A percentile compares a stretch with the other conserved stretches of the same genome.
These are phyloP conservation scores for Colletotrichum sp. DNA, from an alignment of 2,329 filamentous ascomycete genomes.

Conservation along the genomic window DNA sequence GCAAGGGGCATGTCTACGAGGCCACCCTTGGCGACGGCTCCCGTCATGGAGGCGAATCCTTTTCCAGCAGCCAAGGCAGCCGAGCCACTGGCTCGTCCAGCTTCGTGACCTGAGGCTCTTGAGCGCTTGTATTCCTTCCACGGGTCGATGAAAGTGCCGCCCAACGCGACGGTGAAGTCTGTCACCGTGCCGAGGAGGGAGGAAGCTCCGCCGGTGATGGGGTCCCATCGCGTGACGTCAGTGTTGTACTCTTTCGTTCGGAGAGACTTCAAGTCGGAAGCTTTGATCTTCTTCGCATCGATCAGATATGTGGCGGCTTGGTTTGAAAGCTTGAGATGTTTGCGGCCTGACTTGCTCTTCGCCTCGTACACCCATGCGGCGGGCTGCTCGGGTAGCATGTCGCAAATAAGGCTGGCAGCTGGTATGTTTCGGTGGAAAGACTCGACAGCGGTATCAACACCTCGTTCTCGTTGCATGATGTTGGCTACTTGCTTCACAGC, in stretches of 20 bases:
- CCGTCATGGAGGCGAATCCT: slow-evolving; percentile 29
- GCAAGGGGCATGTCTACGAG: slow-evolving; percentile 41
- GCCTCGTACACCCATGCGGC: slow-evolving; percentile 53
- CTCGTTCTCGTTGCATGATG: slow-evolving; percentile 37
- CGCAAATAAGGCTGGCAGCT: slow-evolving; percentile 35
- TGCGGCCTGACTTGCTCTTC: slow-evolving; percentile 26
- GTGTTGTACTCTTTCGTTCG: slow-evolving; percentile 24
- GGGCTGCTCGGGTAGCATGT: slow-evolving; percentile 45
- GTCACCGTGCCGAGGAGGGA: slow-evolving; percentile 6
- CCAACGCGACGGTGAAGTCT: slow-evolving; percentile 13
- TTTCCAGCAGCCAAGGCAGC: slow-evolving; percentile 13
- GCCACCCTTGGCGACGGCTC: slow-evolving; percentile 33
- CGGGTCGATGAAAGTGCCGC: slow-evolving; percentile 17
- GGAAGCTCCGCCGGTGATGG: slow-evolving; percentile 6
- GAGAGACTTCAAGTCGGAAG: slow-evolving; percentile 39
- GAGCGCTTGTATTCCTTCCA: slow-evolving; percentile 18
- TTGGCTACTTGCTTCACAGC: slow-evolving; percentile 36
- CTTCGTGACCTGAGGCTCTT: background rate
- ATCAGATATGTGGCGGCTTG: background rate
- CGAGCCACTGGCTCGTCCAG: background rate
- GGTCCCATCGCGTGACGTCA: slow-evolving; percentile 36
- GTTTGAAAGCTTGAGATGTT: background rate
- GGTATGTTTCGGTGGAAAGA: slow-evolving; percentile 44
- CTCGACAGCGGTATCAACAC: slow-evolving; percentile 31
- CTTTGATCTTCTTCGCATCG: background rate